A percentile compares a stretch with the other conserved stretches of the same genome.
phyloP scores from a whole-genome alignment of 805 yeast species.

The Cyberlindnera amylophila region DNA sequence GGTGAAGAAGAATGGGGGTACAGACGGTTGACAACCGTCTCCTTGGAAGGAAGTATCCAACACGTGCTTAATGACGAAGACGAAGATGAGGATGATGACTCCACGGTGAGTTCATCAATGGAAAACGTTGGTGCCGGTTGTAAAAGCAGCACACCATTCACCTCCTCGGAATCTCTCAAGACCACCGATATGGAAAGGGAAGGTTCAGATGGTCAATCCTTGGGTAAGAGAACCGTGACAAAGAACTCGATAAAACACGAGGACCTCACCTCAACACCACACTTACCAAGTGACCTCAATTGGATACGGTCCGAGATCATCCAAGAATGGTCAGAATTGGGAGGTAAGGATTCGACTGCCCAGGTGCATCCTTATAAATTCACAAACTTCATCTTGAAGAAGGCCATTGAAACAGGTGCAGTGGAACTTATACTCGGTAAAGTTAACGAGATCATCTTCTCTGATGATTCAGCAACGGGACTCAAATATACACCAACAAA shows the following conservation, averaged over 20 bases:
- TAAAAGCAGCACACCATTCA: conserved; percentile 15
- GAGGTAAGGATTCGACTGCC: conserved; percentile 85
- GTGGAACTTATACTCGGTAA: conserved; percentile 85
- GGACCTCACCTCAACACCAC: conserved; percentile 15
- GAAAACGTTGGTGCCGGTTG: conserved; percentile 18
- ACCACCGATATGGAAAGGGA: conserved; percentile 12
- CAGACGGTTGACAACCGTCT: conserved; percentile 79
- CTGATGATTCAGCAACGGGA: conserved; percentile 66
- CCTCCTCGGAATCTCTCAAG: conserved; percentile 14
- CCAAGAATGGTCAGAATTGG: conserved; percentile 71
- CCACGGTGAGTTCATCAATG: conserved; percentile 6
- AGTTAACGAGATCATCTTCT: conserved; percentile 62
- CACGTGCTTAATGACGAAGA: conserved; percentile 22
- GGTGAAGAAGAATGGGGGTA: conserved; percentile 95
- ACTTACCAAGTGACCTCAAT: conserved; percentile 60
- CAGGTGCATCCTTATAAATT: conserved; percentile 95
- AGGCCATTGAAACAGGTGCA: conserved; percentile 77
- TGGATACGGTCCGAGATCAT: conserved; percentile 73
- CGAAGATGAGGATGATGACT: conserved; percentile 18
- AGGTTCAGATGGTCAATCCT: conserved; percentile 20
- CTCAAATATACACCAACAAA: conserved; percentile 51
- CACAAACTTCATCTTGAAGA: conserved; percentile 75
- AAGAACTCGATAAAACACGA: conserved; percentile 31
- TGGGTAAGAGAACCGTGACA: conserved; percentile 33
- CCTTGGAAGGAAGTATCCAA: conserved; percentile 77